Evolutionary conservation across 805 yeast genomes (phyloP).

Genomic region (Monosporozyma unispora): DNA sequence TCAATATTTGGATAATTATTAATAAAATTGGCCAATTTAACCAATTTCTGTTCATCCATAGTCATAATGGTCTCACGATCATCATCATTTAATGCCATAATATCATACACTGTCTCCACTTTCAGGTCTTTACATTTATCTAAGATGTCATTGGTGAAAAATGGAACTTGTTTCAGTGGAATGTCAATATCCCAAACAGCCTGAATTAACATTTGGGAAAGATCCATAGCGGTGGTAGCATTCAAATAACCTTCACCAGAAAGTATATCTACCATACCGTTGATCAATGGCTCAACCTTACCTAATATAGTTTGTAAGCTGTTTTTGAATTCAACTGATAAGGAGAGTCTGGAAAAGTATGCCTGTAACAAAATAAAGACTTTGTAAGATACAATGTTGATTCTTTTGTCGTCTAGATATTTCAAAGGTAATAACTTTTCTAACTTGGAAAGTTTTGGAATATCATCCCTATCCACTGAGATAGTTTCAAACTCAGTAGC

Average conservation of each 20-base stretch:
- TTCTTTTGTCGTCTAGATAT: constrained; percentile 23
- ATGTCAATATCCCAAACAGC: constrained; percentile 76
- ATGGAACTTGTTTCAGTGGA: constrained; percentile 76
- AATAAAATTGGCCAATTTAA: constrained; percentile 75
- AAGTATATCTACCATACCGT: constrained; percentile 65
- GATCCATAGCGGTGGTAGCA: constrained; percentile 76
- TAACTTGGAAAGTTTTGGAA: constrained; percentile 36
- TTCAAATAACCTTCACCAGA: constrained; percentile 74
- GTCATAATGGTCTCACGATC: constrained; percentile 53
- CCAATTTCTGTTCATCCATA: constrained; percentile 41
- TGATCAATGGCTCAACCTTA: constrained; percentile 41
- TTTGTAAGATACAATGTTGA: constrained; percentile 51
- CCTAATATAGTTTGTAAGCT: constrained; percentile 51
- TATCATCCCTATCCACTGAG: constrained; percentile 57
- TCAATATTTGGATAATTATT: constrained; percentile 87
- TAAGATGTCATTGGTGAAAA: constrained; percentile 40
- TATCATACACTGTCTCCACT: constrained; percentile 69
- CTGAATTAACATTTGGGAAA: constrained; percentile 81
- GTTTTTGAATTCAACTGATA: constrained; percentile 51
- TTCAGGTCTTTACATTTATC: constrained; percentile 44
- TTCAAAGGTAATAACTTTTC: constrained; percentile 60
- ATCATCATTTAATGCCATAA: constrained; percentile 69
- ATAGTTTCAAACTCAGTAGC: constrained; percentile 67
- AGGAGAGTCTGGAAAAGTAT: constrained; percentile 55
- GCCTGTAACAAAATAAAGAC: constrained; percentile 73